Evolutionary conservation across 2,329 filamentous ascomycete species (phyloP).

Genomic region (Verticillium nonalfalfae): DNA sequence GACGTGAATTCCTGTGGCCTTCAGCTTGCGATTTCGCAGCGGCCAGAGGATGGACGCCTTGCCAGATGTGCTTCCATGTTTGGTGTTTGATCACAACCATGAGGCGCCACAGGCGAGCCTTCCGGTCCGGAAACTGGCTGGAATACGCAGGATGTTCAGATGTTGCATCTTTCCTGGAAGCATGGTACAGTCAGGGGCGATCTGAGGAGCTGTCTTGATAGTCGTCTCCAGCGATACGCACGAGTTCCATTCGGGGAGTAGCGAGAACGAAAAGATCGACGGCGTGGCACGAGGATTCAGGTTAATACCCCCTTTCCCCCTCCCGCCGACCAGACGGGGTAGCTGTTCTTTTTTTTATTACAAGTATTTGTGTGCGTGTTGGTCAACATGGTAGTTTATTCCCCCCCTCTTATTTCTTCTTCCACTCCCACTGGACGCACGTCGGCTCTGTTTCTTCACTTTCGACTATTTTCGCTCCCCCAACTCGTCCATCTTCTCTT

Average conservation of each 20-base stretch:
- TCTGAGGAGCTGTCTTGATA: not conserved
- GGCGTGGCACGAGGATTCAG: conserved; percentile 1
- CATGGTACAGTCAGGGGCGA: not conserved
- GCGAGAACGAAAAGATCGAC: not conserved
- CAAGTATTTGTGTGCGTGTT: not conserved
- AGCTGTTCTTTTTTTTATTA: not conserved
- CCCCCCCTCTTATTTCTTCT: not conserved
- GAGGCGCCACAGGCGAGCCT: not conserved
- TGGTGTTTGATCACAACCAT: not conserved
- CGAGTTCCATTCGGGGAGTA: not conserved
- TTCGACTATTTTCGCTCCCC: not conserved
- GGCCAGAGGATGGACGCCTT: not conserved
- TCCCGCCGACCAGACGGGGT: not conserved
- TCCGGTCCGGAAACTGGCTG: not conserved
- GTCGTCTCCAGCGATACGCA: not conserved
- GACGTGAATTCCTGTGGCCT: not conserved
- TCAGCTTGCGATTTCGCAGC: not conserved
- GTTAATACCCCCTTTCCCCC: conserved; percentile 1
- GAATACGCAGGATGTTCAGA: not conserved
- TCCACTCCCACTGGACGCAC: not conserved
- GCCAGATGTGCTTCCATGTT: not conserved
- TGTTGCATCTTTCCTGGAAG: not conserved
- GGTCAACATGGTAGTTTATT: not conserved
- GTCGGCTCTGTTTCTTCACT: not conserved
- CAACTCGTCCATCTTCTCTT: conserved; percentile 20